Evolutionary conservation across 306 rosid species (phyloP).

Genomic region (Medicago arabica): DNA sequence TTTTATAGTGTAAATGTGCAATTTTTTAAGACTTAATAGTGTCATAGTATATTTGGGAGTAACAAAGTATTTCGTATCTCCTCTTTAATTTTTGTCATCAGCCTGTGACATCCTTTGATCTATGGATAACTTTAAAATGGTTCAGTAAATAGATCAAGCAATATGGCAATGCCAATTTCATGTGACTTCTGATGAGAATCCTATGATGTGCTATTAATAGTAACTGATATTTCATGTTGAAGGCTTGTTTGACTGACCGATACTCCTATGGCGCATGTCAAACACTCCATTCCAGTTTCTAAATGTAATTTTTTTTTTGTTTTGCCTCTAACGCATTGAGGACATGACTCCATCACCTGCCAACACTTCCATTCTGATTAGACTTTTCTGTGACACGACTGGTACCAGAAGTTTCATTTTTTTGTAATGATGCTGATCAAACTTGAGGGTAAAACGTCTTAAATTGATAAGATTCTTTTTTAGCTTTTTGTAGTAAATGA

Average conservation of each 20-base stretch:
- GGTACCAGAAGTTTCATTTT: not conserved
- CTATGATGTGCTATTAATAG: not conserved
- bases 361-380: not conserved
- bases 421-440: not conserved
- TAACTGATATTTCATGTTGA: not conserved
- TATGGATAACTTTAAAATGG: no score
- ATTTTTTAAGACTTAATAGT: no score
- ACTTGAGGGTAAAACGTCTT: not conserved
- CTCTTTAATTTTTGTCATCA: no score
- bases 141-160: not conserved
- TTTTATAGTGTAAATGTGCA: no score
- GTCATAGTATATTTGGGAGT: no score
- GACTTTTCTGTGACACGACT: not conserved
- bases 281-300: not conserved
- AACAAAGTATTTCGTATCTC: no score
- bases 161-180: constrained; percentile 14
- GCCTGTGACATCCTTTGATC: no score
- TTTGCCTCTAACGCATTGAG: not conserved
- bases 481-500: no score
- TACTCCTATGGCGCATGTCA: not conserved
- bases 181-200: not conserved
- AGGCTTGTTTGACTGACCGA: not conserved
- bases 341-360: not conserved
- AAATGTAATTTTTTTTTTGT: not conserved
- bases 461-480: no score